phyloP scores from a whole-genome alignment of 331 rosid species.

The Acacia concinna region DNA sequence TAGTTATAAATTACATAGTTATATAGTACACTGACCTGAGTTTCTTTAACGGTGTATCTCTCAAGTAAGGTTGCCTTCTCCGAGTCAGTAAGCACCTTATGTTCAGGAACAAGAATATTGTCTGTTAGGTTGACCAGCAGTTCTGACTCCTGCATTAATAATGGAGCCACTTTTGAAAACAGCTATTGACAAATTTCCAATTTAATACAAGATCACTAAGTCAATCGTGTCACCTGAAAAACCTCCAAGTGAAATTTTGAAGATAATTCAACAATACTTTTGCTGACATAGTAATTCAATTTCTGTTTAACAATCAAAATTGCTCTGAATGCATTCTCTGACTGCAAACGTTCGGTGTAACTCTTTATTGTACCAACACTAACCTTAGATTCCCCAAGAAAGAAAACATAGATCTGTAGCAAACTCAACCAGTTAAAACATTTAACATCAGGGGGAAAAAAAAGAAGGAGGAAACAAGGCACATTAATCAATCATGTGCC shows the following conservation, averaged over 20 bases:
- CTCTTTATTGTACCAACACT: neutral
- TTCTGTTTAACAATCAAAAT: neutral
- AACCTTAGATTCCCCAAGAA: neutral
- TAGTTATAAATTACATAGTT: neutral
- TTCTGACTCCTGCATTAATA: slow-evolving; percentile 59
- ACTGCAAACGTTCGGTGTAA: neutral
- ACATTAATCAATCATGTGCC: neutral
- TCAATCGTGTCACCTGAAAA: neutral
- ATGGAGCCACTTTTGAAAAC: neutral
- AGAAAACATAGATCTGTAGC: neutral
- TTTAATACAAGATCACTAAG: neutral
- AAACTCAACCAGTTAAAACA: neutral
- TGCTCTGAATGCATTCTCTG: neutral
- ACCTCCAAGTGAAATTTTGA: neutral
- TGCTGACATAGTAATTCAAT: neutral
- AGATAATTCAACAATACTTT: neutral
- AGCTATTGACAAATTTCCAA: neutral
- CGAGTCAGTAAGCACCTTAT: slow-evolving; percentile 54
- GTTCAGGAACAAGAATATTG: slow-evolving; percentile 71
- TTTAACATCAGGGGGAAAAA: neutral
- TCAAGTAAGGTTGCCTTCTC: slow-evolving; percentile 75
- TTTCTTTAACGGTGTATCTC: slow-evolving; percentile 70
- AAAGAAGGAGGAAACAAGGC: neutral
- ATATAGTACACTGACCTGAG: slow-evolving; percentile 50
- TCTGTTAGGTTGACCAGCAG: slow-evolving; percentile 61